Evolutionary conservation across 2,329 filamentous ascomycete genomes (phyloP).

Genomic region (Mycosphaerelloides madeirae): DNA sequence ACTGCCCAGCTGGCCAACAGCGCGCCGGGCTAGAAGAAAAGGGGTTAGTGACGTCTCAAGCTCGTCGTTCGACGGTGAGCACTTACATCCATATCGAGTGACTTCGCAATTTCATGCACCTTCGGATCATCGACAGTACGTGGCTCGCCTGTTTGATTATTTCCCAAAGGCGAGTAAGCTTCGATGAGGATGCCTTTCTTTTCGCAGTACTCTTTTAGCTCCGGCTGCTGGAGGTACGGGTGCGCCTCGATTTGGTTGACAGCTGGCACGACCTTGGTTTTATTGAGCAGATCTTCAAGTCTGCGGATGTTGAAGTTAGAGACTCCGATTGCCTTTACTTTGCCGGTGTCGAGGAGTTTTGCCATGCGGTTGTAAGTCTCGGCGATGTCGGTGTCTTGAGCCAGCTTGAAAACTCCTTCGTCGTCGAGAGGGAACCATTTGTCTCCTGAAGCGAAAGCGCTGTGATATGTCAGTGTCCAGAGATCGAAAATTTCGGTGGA

Average conservation of each 20-base stretch:
- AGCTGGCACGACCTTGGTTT: conserved; percentile 18
- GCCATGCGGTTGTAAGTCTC: conserved; percentile 25
- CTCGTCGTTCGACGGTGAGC: too few relatives aligned
- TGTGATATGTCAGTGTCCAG: conserved; percentile 3
- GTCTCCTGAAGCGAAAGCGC: conserved; percentile 15
- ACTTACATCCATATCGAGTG: conserved; percentile 6
- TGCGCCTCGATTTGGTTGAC: conserved; percentile 25
- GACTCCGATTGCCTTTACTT: conserved; percentile 27
- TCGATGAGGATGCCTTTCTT: conserved; percentile 21
- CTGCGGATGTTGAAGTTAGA: conserved; percentile 24
- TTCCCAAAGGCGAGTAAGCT: conserved; percentile 29
- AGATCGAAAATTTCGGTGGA: too few relatives aligned
- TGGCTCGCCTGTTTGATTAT: conserved; percentile 33
- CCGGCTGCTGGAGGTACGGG: conserved; percentile 21
- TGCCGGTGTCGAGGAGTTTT: conserved; percentile 24
- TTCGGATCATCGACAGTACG: conserved; percentile 18
- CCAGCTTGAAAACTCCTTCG: conserved; percentile 37
- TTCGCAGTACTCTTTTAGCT: conserved; percentile 18
- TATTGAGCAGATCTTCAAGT: conserved; percentile 22
- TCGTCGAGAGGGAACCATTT: conserved; percentile 43
- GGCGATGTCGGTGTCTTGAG: conserved; percentile 33
- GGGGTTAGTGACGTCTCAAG: too few relatives aligned
- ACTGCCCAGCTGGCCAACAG: conserved; percentile 16
- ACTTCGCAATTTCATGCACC: conserved; percentile 16
- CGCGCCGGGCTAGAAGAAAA: conserved; percentile 6